These are phyloP conservation scores for Stagonosporopsis vannaccii DNA, from an alignment of 2,329 filamentous ascomycete species.

Conservation along the genomic window DNA sequence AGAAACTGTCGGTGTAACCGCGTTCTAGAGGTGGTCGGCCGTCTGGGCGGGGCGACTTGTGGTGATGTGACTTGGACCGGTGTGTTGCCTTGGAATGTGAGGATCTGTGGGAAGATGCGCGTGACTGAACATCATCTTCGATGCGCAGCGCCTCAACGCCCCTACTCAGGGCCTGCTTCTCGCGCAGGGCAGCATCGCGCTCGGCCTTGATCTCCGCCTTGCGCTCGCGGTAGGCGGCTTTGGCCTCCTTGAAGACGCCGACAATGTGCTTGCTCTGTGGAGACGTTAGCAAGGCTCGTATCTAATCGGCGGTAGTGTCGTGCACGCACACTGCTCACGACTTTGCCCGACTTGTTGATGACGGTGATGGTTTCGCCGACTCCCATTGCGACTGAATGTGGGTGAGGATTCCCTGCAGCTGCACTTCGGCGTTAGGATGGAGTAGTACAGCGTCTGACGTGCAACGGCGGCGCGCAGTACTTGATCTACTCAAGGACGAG, in stretches of 20 bases:
- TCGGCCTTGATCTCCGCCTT: conserved; percentile 82
- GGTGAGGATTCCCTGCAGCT: conserved; percentile 28
- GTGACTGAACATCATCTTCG: conserved; percentile 49
- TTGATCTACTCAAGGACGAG: conserved; percentile 27
- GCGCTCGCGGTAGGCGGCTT: conserved; percentile 84
- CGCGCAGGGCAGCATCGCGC: conserved; percentile 65
- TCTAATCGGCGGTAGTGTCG: conserved; percentile 11
- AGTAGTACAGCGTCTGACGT: conserved; percentile 25
- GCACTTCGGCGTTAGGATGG: conserved; percentile 30
- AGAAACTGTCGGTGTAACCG: conserved; percentile 53
- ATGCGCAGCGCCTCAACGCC: conserved; percentile 59
- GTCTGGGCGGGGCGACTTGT: conserved; percentile 21
- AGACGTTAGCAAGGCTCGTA: conserved; percentile 9
- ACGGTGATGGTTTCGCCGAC: conserved; percentile 81
- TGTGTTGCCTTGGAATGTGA: conserved; percentile 25
- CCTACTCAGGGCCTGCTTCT: conserved; percentile 65
- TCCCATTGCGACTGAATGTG: conserved; percentile 38
- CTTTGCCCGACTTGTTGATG: conserved; percentile 89
- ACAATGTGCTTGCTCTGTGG: conserved; percentile 85
- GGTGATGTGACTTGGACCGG: conserved; percentile 34
- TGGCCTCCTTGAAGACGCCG: conserved; percentile 90
- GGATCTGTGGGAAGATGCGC: conserved; percentile 35
- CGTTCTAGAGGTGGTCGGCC: conserved; percentile 52
- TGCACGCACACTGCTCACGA: conserved; percentile 80
- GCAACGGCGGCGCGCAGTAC: conserved; percentile 24